Evolutionary conservation across 208 protist species (phyloP).

Genomic region (Trypanosoma rangeli): DNA sequence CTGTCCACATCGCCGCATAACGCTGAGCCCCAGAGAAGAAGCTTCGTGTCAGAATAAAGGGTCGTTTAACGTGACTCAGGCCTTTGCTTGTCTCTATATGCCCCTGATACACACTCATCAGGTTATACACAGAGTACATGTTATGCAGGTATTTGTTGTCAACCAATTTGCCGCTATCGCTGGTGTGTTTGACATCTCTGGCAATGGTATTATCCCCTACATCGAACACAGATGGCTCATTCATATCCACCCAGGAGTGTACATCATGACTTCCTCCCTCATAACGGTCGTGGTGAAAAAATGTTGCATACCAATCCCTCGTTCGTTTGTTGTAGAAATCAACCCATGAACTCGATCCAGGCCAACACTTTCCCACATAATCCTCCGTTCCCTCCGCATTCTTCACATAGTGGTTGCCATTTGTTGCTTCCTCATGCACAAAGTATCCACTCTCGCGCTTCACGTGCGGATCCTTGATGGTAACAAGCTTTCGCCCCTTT

Average conservation of each 20-base stretch:
- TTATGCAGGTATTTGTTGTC: slow-evolving; percentile 98
- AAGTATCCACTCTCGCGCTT: slow-evolving; percentile 87
- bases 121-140: slow-evolving; percentile 94
- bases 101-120: slow-evolving; percentile 91
- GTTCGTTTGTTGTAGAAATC: slow-evolving; percentile 94
- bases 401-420: slow-evolving; percentile 90
- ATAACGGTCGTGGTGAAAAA: slow-evolving; percentile 92
- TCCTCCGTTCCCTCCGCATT: slow-evolving; percentile 45
- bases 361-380: slow-evolving; percentile 98
- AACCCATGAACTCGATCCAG: slow-evolving; percentile 91
- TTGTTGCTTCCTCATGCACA: slow-evolving; percentile 80
- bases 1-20: slow-evolving; percentile 97
- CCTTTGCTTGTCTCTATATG: slow-evolving; percentile 59
- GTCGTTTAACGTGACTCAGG: slow-evolving; percentile 57
- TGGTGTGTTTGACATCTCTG: slow-evolving; percentile 88
- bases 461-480: slow-evolving; percentile 98
- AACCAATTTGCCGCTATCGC: slow-evolving; percentile 53
- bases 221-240: slow-evolving; percentile 98
- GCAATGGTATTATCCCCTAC: slow-evolving; percentile 94
- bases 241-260: slow-evolving; percentile 99
- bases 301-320: slow-evolving; percentile 91
- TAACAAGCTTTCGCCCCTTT: slow-evolving; percentile 96
- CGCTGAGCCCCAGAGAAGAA: slow-evolving; percentile 98
- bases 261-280: slow-evolving; percentile 85
- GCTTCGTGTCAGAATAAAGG: slow-evolving; percentile 98